phyloP scores from a whole-genome alignment of 2,329 filamentous ascomycete species.

The Mollisia scopiformis region DNA sequence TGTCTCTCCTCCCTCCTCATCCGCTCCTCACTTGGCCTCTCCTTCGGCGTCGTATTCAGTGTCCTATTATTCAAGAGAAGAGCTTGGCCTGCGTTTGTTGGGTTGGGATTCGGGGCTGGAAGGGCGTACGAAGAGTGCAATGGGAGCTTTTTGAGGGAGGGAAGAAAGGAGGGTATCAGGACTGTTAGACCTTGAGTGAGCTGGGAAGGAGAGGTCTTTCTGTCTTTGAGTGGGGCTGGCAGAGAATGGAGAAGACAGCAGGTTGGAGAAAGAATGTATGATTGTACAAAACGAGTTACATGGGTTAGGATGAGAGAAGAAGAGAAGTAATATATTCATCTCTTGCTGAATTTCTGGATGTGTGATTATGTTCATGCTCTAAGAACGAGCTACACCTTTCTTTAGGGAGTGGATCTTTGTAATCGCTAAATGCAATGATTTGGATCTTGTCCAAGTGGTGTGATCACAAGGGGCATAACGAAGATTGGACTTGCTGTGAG shows the following conservation, averaged over 20 bases:
- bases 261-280: conserved; percentile 22
- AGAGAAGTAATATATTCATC: conserved; percentile 12
- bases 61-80: conserved; percentile 97
- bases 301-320: conserved; percentile 6
- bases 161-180: conserved; percentile 35
- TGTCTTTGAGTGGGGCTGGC: background rate
- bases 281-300: conserved; percentile 33
- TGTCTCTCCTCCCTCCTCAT: conserved; percentile 97
- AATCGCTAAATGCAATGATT: too few species aligned
- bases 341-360: background rate
- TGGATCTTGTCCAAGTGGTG: too few species aligned
- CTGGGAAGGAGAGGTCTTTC: background rate
- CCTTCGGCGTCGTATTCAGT: conserved; percentile 98
- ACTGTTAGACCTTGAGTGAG: conserved; percentile 28
- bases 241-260: background rate
- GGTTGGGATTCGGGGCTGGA: conserved; percentile 92
- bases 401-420: too few species aligned
- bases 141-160: conserved; percentile 39
- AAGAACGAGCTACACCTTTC: background rate
- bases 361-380: background rate
- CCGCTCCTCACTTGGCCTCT: conserved; percentile 92
- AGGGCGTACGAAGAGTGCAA: conserved; percentile 99
- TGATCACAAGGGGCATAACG: too few species aligned
- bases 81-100: conserved; percentile 96
- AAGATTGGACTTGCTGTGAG: too few species aligned